A percentile compares a stretch with the other conserved stretches of the same genome.
Evolutionary conservation across 129 eudicot species (phyloP).

Genomic region (Flaveria robusta): DNA sequence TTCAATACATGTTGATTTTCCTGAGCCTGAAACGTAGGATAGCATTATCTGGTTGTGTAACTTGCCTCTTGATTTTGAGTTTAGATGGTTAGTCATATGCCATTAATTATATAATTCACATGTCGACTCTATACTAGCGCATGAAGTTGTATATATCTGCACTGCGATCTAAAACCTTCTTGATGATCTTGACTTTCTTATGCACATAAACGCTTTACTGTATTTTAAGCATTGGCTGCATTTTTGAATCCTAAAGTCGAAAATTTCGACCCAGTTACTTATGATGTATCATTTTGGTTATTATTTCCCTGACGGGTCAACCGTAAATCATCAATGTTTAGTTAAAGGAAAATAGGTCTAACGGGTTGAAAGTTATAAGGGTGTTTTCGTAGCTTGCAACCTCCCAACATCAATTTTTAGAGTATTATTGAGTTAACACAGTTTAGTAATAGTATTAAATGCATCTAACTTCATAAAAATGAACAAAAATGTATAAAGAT

Average conservation of each 20-base stretch:
- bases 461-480: not conserved
- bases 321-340: not conserved
- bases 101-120: conserved; percentile 1
- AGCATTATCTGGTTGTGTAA: conserved; percentile 23
- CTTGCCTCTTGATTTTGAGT: conserved; percentile 12
- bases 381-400: not conserved
- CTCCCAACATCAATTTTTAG: not conserved
- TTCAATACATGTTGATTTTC: not conserved
- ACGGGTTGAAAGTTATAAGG: not conserved
- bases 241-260: not conserved
- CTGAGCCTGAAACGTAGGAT: not conserved
- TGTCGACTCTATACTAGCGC: too few species aligned
- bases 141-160: not conserved
- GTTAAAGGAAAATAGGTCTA: not conserved
- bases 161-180: not conserved
- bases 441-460: not conserved
- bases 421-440: not conserved
- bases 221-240: not conserved
- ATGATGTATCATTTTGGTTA: not conserved
- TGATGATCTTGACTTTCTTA: not conserved
- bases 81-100: not conserved
- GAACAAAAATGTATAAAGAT: too few species aligned
- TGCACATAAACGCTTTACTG: not conserved
- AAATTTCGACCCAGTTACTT: not conserved
- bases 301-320: not conserved